Conservation (phyloP, 2,329 filamentous ascomycete species). For the Ilyonectria robusta region DNA sequence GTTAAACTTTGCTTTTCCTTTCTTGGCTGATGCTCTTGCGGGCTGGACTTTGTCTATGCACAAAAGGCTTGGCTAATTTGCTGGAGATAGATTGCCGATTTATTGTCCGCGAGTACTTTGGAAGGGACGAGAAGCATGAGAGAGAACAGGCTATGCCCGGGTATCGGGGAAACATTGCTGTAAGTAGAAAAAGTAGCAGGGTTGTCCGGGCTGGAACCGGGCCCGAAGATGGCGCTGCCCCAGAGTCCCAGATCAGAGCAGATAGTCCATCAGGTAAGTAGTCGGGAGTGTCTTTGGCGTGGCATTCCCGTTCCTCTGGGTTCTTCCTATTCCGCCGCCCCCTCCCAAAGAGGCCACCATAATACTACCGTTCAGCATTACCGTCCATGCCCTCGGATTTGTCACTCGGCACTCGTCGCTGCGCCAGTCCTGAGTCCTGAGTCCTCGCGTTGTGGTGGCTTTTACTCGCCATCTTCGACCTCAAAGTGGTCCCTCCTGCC, state of each 20-base stretch:
- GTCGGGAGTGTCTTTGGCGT: slow-evolving; percentile 1
- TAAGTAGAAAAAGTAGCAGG: background rate
- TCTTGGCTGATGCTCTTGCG: background rate
- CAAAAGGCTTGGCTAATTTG: background rate
- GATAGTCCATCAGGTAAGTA: background rate
- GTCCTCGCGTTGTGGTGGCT: too few species aligned
- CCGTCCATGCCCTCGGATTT: too few species aligned
- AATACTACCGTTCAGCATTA: too few species aligned
- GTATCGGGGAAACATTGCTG: background rate
- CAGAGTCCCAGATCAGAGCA: background rate
- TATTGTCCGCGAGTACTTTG: background rate
- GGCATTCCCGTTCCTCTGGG: background rate
- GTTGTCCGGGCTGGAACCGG: background rate
- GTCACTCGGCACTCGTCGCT: too few species aligned
- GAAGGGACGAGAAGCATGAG: background rate
- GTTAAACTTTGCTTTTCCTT: background rate
- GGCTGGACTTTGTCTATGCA: background rate
- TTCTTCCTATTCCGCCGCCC: background rate
- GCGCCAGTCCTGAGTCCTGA: too few species aligned
- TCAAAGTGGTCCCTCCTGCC: too few species aligned
- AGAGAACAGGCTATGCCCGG: background rate
- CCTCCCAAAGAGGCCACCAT: background rate
- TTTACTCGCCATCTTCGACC: too few species aligned
- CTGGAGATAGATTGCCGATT: background rate
- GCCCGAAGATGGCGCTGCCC: background rate